phyloP scores from a whole-genome alignment of 371 early-diverging fungal genomes.

The Lichtheimia ramosa region DNA sequence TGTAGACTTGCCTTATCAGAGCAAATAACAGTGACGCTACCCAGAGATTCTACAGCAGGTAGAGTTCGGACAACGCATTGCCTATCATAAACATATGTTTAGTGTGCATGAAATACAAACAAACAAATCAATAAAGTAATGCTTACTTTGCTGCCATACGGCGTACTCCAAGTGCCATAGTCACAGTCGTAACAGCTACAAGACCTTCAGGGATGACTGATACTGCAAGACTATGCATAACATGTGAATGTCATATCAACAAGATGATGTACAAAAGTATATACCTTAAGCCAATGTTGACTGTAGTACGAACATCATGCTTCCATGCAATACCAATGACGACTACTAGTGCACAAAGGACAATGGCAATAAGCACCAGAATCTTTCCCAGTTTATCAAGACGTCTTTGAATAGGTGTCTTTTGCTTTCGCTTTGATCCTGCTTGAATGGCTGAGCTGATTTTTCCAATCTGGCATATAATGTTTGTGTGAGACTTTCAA shows the following conservation, averaged over 20 bases:
- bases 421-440: constrained; percentile 57
- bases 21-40: constrained; percentile 91
- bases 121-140: not conserved
- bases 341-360: constrained; percentile 81
- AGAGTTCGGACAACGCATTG: constrained; percentile 81
- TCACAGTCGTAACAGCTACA: constrained; percentile 88
- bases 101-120: not conserved
- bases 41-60: constrained; percentile 88
- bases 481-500: not conserved
- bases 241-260: not conserved
- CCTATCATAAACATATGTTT: constrained; percentile 17
- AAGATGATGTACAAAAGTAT: not conserved
- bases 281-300: constrained; percentile 52
- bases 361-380: constrained; percentile 78
- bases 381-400: constrained; percentile 65
- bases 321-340: constrained; percentile 80
- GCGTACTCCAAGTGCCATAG: constrained; percentile 92
- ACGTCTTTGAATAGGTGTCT: constrained; percentile 81
- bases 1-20: constrained; percentile 87
- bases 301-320: constrained; percentile 35
- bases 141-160: constrained; percentile 85
- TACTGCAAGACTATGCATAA: constrained; percentile 62
- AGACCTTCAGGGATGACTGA: constrained; percentile 97
- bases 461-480: constrained; percentile 73
- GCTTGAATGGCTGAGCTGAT: constrained; percentile 86